Evolutionary conservation across 768 basidiomycete genomes (phyloP).

Genomic region (Chiua virens): DNA sequence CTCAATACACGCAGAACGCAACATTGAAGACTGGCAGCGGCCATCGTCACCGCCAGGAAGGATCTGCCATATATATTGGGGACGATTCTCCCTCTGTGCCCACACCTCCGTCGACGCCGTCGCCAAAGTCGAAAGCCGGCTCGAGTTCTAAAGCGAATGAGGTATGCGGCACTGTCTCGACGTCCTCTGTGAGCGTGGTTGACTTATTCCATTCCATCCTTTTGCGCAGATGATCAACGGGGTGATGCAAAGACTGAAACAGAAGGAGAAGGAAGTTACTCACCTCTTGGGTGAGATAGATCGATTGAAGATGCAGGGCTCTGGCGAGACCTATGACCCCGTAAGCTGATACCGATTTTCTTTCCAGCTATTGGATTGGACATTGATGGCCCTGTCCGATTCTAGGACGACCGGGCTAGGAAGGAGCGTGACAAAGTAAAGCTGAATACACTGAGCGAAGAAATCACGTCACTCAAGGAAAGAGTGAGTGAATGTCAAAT

Average conservation of each 20-base stretch:
- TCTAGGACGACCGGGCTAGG: constrained; percentile 69
- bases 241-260: constrained; percentile 73
- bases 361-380: neutral
- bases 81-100: constrained; percentile 1
- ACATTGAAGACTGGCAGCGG: neutral
- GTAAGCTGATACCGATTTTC: constrained; percentile 39
- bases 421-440: constrained; percentile 75
- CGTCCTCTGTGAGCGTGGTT: neutral
- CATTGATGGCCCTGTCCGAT: neutral
- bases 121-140: constrained; percentile 35
- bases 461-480: constrained; percentile 67
- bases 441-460: constrained; percentile 70
- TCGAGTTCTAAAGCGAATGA: constrained; percentile 51
- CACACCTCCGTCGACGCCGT: constrained; percentile 17
- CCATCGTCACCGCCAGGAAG: constrained; percentile 12
- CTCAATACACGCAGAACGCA: constrained; percentile 9
- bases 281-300: constrained; percentile 74
- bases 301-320: constrained; percentile 56
- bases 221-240: constrained; percentile 58
- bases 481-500: constrained; percentile 46
- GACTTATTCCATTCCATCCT: neutral
- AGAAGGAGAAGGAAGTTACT: constrained; percentile 83
- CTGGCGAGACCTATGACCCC: constrained; percentile 54
- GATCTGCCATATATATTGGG: constrained; percentile 17
- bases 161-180: constrained; percentile 34